Evolutionary conservation across 805 yeast genomes (phyloP).

Genomic region (Wickerhamiella musiphila): DNA sequence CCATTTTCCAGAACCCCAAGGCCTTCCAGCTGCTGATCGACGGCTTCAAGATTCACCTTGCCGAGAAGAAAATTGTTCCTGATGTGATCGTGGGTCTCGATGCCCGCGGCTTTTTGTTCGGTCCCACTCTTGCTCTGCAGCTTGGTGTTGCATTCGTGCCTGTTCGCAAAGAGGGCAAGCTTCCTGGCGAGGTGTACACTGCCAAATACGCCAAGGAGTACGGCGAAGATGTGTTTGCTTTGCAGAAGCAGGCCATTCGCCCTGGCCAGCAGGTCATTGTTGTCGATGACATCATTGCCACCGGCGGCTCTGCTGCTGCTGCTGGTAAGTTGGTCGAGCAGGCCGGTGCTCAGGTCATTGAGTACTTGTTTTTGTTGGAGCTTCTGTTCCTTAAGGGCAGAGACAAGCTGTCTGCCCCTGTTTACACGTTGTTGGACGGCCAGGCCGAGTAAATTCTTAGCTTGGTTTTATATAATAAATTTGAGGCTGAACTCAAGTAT

Average conservation of each 20-base stretch:
- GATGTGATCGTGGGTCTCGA: constrained; percentile 90
- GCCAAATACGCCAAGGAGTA: constrained; percentile 81
- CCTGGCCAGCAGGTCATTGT: constrained; percentile 66
- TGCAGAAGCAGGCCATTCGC: constrained; percentile 69
- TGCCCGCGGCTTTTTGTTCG: constrained; percentile 92
- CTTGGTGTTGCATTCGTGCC: constrained; percentile 86
- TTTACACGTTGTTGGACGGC: constrained; percentile 76
- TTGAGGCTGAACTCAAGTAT: too few species aligned
- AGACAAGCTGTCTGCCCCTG: constrained; percentile 67
- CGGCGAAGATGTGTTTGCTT: constrained; percentile 75
- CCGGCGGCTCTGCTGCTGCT: constrained; percentile 92
- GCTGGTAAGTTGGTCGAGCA: constrained; percentile 70
- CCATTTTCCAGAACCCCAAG: constrained; percentile 71
- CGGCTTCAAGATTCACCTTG: constrained; percentile 63
- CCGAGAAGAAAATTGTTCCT: constrained; percentile 33
- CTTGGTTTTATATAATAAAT: not conserved
- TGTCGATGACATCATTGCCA: constrained; percentile 94
- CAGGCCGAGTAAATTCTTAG: constrained; percentile 24
- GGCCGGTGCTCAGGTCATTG: constrained; percentile 55
- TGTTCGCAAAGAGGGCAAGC: constrained; percentile 85
- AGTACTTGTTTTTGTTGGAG: constrained; percentile 83
- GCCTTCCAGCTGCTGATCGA: constrained; percentile 64
- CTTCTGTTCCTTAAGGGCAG: constrained; percentile 89
- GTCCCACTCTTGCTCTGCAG: constrained; percentile 86
- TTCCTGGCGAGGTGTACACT: constrained; percentile 66